Base-by-base conservation (phyloP, 2,329 filamentous ascomycete species). In the Colletotrichum neosansevieriae region DNA sequence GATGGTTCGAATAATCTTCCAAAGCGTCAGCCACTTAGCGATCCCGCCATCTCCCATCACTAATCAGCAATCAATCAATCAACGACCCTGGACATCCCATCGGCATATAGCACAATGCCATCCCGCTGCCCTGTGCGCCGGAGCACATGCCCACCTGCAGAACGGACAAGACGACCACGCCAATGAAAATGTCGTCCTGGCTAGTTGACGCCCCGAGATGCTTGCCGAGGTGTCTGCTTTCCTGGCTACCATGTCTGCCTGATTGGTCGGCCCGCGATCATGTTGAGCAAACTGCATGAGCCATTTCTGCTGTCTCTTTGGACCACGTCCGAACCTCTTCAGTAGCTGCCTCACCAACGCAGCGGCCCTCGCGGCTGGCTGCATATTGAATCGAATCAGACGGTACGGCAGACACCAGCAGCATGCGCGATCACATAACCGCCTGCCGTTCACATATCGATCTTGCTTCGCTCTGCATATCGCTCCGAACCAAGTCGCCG, bases 111-210 rank as follows among this genome's bases (percentile, higher is more conserved):
- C 54, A 50, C 56, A 36, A 47, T 59, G 56, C 66, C 12, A 38
- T 66, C 62, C 62, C 53, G 40, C 17, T 66, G 66, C 62, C 54
- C 66, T 69, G 66, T 69, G 66, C 56, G 36, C 56, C 61, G 49
- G 40, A 38, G 65, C 61, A 56, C 54, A 66, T 59, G 49, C 42
- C 49, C 56, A 38, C 56, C 62, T 60, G 66, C 44, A 51, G 54
- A 38, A 36, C 29, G 61, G 61, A 56, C 61, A 56, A 40, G 61
- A 66, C 49, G 54, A 66, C 56, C 61, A 49, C 59, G 34, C 54
- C 66, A 68, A 65, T 65, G 17, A 38, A 54, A 36, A 49, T 36
- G 45, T 49, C 34, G 40, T 32, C 29, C 49, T 49, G 47, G 34
- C 61, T 50, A 21, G 19, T 32, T 56, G 66, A 44, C 44, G 45